These are phyloP conservation scores for Tremella fuciformis DNA, from an alignment of 768 basidiomycete species.

Conservation along the genomic window DNA sequence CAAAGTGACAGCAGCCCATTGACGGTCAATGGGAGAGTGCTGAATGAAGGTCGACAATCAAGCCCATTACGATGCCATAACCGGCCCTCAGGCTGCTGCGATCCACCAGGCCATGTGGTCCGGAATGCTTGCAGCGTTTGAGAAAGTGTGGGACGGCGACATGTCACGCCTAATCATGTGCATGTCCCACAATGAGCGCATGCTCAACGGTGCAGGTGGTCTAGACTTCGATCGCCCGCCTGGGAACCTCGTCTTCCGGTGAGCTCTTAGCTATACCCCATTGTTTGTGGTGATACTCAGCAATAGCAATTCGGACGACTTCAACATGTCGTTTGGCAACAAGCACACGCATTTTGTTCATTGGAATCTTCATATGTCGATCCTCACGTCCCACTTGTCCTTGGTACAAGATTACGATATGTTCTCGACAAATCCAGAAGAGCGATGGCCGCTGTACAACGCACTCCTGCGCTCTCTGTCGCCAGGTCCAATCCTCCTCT, in stretches of 20 bases:
- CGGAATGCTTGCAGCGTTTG: conserved; percentile 29
- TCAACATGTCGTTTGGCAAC: conserved; percentile 20
- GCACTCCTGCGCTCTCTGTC: conserved; percentile 31
- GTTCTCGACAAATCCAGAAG: conserved; percentile 33
- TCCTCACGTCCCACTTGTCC: conserved; percentile 36
- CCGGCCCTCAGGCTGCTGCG: conserved; percentile 10
- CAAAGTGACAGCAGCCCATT: conserved; percentile 24
- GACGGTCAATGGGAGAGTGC: background rate
- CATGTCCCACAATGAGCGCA: conserved; percentile 44
- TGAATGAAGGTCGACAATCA: conserved; percentile 39
- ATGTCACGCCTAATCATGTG: conserved; percentile 35
- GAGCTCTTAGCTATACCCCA: background rate
- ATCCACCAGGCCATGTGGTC: conserved; percentile 35
- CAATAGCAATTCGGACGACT: conserved; percentile 42
- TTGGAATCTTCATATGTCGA: conserved; percentile 28
- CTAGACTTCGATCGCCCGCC: conserved; percentile 25
- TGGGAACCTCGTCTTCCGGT: conserved; percentile 36
- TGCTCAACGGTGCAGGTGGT: conserved; percentile 39
- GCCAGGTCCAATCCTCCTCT: conserved; percentile 34
- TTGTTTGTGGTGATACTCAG: background rate
- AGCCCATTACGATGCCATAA: conserved; percentile 23
- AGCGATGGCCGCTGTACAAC: conserved; percentile 26
- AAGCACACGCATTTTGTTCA: conserved; percentile 28
- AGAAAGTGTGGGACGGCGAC: conserved; percentile 23
- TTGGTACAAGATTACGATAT: conserved; percentile 42